Evolutionary conservation across 768 basidiomycete species (phyloP).

Genomic region (Hemileccinum rubropunctum): DNA sequence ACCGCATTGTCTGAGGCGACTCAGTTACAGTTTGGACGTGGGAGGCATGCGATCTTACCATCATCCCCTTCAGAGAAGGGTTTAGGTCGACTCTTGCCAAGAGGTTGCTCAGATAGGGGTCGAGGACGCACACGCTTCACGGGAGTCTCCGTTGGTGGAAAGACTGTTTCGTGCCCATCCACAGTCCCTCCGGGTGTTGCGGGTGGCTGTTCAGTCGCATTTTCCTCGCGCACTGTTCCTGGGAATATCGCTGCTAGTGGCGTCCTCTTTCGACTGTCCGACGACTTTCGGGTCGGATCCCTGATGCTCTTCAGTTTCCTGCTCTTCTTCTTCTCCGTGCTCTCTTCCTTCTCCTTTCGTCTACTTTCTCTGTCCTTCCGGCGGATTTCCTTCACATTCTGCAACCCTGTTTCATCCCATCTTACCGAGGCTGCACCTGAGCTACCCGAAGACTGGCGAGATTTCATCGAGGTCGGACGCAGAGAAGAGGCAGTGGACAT

Average conservation of each 20-base stretch:
- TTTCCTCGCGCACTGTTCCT: constrained; percentile 25
- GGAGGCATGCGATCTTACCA: constrained; percentile 14
- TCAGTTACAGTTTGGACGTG: background rate
- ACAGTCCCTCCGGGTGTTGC: constrained; percentile 41
- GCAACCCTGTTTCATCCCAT: constrained; percentile 50
- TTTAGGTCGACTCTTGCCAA: constrained; percentile 46
- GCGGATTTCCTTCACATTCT: constrained; percentile 48
- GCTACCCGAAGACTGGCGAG: constrained; percentile 39
- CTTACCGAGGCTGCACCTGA: constrained; percentile 43
- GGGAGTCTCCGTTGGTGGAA: constrained; percentile 30
- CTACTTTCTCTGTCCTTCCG: constrained; percentile 36
- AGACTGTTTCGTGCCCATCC: constrained; percentile 42
- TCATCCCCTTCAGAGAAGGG: constrained; percentile 51
- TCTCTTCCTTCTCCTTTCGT: constrained; percentile 32
- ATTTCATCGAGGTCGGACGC: constrained; percentile 44
- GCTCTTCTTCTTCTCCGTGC: constrained; percentile 31
- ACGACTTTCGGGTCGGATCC: constrained; percentile 41
- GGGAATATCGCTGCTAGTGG: constrained; percentile 62
- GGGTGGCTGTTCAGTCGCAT: constrained; percentile 1
- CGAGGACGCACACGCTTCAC: constrained; percentile 45
- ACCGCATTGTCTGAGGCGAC: constrained; percentile 42
- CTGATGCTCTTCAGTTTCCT: constrained; percentile 28
- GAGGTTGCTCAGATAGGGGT: constrained; percentile 63
- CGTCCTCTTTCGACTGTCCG: constrained; percentile 53
- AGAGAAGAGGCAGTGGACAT: constrained; percentile 44